These are phyloP conservation scores for Penicillium sp. DNA, from an alignment of 2,329 filamentous ascomycete species.

Conservation along the genomic window DNA sequence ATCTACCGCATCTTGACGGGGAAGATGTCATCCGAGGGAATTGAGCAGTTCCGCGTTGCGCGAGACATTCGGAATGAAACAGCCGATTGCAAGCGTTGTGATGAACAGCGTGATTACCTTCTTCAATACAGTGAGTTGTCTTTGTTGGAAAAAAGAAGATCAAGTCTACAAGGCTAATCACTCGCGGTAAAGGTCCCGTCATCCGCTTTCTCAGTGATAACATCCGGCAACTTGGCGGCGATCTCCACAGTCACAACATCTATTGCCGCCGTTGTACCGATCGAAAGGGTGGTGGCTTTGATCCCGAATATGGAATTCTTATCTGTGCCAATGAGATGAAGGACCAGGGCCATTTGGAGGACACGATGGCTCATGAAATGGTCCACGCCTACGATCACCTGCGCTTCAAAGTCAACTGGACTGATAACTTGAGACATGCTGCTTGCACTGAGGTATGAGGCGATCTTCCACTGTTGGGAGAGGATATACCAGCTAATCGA, in stretches of 20 bases:
- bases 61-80: slow-evolving; percentile 71
- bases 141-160: neutral
- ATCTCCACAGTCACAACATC: slow-evolving; percentile 69
- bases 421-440: slow-evolving; percentile 76
- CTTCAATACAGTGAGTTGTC: slow-evolving; percentile 61
- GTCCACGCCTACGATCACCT: slow-evolving; percentile 94
- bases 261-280: slow-evolving; percentile 73
- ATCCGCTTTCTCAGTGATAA: slow-evolving; percentile 83
- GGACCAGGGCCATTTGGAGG: slow-evolving; percentile 76
- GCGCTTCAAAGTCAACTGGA: slow-evolving; percentile 82
- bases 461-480: neutral
- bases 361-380: slow-evolving; percentile 95
- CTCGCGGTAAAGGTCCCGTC: slow-evolving; percentile 55
- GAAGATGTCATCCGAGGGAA: slow-evolving; percentile 63
- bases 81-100: slow-evolving; percentile 73
- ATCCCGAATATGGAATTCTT: slow-evolving; percentile 78
- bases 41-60: slow-evolving; percentile 71
- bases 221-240: slow-evolving; percentile 71
- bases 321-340: slow-evolving; percentile 89
- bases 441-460: slow-evolving; percentile 78
- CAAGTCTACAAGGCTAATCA: neutral
- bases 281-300: slow-evolving; percentile 76
- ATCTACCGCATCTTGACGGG: slow-evolving; percentile 79
- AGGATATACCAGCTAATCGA: slow-evolving; percentile 11
- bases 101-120: slow-evolving; percentile 76